Conservation (phyloP, 331 rosid genomes). For the Pyracantha coccinea region DNA sequence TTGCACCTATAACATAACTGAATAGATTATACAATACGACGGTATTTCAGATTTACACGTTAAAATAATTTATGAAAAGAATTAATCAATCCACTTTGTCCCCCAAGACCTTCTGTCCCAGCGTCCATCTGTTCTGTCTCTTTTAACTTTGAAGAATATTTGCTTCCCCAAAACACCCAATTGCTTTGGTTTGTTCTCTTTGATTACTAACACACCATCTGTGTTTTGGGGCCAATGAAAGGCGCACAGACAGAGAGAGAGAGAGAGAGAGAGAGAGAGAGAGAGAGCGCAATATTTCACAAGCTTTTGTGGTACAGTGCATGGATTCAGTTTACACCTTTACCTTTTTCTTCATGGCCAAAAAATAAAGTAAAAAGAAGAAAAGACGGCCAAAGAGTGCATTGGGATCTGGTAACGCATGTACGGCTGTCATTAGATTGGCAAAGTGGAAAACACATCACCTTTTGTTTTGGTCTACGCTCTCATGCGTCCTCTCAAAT, state of each 20-base stretch:
- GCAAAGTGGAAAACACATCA: not conserved
- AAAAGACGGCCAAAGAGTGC: constrained; percentile 34
- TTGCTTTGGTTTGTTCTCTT: too few species aligned
- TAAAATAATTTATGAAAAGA: not conserved
- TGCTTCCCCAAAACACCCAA: not conserved
- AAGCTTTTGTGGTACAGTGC: constrained; percentile 40
- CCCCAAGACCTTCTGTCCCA: constrained; percentile 41
- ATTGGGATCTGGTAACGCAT: constrained; percentile 50
- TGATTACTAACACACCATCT: not conserved
- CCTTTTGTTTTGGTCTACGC: not conserved
- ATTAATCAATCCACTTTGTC: constrained; percentile 31
- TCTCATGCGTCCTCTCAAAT: not conserved
- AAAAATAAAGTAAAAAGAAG: constrained; percentile 18
- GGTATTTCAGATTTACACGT: too few species aligned
- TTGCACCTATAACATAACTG: too few species aligned
- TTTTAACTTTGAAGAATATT: constrained; percentile 44
- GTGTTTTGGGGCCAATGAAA: not conserved
- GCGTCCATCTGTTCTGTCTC: constrained; percentile 14
- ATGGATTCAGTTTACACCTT: constrained; percentile 38
- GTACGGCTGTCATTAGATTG: constrained; percentile 29
- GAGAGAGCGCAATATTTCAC: not conserved
- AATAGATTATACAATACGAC: too few species aligned
- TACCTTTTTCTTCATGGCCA: constrained; percentile 35
- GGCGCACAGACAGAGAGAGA: too few species aligned
- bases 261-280: too few species aligned